Percentiles rank a stretch among this genome's conserved stretches.
phyloP scores from a whole-genome alignment of 1,139 yeast species.

The Pichia sp. region DNA sequence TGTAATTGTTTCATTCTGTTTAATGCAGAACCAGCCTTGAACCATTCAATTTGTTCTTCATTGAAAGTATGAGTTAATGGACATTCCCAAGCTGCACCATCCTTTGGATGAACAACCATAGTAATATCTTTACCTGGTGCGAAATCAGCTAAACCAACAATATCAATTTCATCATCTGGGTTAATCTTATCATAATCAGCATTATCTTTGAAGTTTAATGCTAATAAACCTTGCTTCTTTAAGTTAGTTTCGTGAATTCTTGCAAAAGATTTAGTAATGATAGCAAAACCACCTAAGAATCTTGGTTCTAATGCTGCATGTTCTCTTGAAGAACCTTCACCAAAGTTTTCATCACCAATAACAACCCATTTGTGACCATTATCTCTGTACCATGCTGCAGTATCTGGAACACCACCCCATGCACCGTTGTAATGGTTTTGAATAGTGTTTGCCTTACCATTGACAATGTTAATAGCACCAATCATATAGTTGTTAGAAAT shows the following conservation, averaged over 20 bases:
- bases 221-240: conserved; percentile 96
- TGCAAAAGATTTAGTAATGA: conserved; percentile 95
- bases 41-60: conserved; percentile 96
- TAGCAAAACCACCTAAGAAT: conserved; percentile 97
- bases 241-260: conserved; percentile 94
- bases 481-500: conserved; percentile 98
- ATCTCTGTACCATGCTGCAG: conserved; percentile 93
- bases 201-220: conserved; percentile 84
- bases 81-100: conserved; percentile 81
- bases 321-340: conserved; percentile 99
- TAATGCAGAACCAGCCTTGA: conserved; percentile 98
- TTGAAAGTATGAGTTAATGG: conserved; percentile 94
- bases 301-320: conserved; percentile 99
- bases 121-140: conserved; percentile 91
- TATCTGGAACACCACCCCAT: conserved; percentile 93
- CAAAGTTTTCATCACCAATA: conserved; percentile 97
- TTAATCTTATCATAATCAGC: conserved; percentile 93
- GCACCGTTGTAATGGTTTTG: conserved; percentile 90
- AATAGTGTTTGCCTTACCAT: conserved; percentile 88
- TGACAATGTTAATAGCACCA: conserved; percentile 98
- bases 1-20: conserved; percentile 63
- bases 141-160: conserved; percentile 74
- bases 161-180: conserved; percentile 84
- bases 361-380: conserved; percentile 93
- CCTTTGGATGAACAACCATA: conserved; percentile 85